These are phyloP conservation scores for Lagerstroemia fauriei DNA, from an alignment of 441 rosid species.

Conservation along the genomic window DNA sequence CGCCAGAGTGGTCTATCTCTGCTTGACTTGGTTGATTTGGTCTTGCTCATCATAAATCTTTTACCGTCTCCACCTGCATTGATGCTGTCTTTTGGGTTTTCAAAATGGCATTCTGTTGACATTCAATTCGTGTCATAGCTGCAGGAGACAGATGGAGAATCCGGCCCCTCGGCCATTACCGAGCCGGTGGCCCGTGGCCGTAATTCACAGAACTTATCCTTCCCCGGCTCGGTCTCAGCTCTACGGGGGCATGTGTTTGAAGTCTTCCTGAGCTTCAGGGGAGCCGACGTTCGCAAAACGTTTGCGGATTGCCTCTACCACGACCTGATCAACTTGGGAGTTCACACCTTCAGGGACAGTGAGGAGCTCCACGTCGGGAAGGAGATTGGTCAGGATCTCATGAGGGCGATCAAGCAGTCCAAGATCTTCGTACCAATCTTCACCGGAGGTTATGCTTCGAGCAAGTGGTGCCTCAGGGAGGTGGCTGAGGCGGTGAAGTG, in stretches of 20 bases:
- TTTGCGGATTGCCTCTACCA: background rate
- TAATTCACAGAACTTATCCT: no score
- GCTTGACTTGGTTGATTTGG: no score
- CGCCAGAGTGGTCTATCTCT: no score
- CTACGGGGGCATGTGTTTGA: background rate
- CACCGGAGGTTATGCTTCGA: constrained; percentile 14
- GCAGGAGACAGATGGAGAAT: background rate
- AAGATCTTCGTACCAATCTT: background rate
- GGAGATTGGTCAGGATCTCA: background rate
- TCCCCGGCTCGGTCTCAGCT: background rate
- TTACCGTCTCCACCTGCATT: no score
- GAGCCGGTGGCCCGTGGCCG: background rate
- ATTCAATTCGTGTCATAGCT: no score
- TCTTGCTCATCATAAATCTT: no score
- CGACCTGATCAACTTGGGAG: background rate
- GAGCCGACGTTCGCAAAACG: background rate
- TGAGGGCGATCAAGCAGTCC: background rate
- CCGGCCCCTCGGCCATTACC: background rate
- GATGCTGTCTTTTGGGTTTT: no score
- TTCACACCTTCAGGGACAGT: background rate
- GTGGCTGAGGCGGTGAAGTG: background rate
- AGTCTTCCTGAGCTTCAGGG: background rate
- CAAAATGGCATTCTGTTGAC: no score
- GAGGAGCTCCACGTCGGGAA: background rate
- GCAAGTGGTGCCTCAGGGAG: background rate